These are phyloP conservation scores for Grosmannia huntii DNA, from an alignment of 2,329 filamentous ascomycete genomes.

Conservation along the genomic window DNA sequence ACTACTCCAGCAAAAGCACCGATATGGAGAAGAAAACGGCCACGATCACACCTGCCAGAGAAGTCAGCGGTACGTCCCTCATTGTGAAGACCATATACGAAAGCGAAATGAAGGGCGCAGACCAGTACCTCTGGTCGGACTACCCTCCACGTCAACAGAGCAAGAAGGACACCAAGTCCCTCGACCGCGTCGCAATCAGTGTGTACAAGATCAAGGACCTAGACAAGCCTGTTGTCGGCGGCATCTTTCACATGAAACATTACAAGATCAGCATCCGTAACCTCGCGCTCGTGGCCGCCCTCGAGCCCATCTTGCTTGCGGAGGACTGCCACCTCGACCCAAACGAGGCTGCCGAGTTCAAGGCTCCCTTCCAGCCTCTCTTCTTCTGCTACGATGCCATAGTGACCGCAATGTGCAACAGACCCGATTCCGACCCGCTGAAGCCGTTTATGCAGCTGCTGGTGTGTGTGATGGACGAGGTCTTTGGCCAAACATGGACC, in stretches of 20 bases:
- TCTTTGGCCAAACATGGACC: conserved; percentile 26
- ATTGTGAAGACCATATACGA: conserved; percentile 28
- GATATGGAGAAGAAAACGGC: not conserved
- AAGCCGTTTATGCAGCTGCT: conserved; percentile 27
- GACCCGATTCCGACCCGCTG: conserved; percentile 16
- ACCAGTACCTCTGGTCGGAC: conserved; percentile 24
- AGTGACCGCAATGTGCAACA: conserved; percentile 17
- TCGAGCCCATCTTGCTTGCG: conserved; percentile 29
- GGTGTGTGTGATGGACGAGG: conserved; percentile 26
- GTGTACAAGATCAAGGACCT: conserved; percentile 33
- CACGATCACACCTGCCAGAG: conserved; percentile 6
- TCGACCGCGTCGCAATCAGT: conserved; percentile 30
- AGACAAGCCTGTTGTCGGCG: conserved; percentile 25
- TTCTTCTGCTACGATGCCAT: conserved; percentile 33
- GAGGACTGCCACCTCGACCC: conserved; percentile 26
- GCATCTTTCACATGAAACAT: conserved; percentile 25
- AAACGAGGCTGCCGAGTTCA: conserved; percentile 23
- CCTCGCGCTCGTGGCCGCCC: conserved; percentile 24
- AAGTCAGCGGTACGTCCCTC: conserved; percentile 12
- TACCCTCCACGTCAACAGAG: conserved; percentile 29
- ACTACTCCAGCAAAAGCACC: conserved; percentile 9
- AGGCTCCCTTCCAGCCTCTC: conserved; percentile 26
- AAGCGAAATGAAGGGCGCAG: conserved; percentile 15
- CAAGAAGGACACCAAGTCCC: conserved; percentile 21
- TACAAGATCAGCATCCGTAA: conserved; percentile 31